Conservation (phyloP, 768 basidiomycete species). For the Auricularia cornea region DNA sequence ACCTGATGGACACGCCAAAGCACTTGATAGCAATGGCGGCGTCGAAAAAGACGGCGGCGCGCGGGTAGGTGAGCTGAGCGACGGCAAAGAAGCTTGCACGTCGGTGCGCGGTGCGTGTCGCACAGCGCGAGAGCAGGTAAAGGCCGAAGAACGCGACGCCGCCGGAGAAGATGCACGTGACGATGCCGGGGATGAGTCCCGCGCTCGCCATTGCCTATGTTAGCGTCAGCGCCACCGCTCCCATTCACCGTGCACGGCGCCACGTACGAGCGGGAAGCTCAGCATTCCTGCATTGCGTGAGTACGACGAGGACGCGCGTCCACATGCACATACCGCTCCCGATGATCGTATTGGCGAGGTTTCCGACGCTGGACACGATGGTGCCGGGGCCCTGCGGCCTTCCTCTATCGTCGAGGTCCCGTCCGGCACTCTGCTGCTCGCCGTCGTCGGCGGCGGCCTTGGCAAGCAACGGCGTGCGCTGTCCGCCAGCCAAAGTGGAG, state of each 20-base stretch:
- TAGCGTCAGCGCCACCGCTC: background rate
- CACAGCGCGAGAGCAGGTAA: slow-evolving; percentile 81
- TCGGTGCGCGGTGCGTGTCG: slow-evolving; percentile 63
- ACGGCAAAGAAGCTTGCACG: slow-evolving; percentile 78
- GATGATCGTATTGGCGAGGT: slow-evolving; percentile 84
- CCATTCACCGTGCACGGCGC: background rate
- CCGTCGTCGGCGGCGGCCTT: slow-evolving; percentile 33
- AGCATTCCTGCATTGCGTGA: slow-evolving; percentile 74
- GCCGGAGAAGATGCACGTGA: slow-evolving; percentile 82
- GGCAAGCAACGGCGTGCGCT: slow-evolving; percentile 21
- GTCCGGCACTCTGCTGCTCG: slow-evolving; percentile 23
- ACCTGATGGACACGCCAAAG: slow-evolving; percentile 93
- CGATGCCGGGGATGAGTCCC: slow-evolving; percentile 81
- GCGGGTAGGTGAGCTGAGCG: slow-evolving; percentile 81
- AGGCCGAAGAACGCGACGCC: slow-evolving; percentile 72
- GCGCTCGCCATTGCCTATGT: slow-evolving; percentile 79
- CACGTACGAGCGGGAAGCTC: slow-evolving; percentile 70
- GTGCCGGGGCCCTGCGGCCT: slow-evolving; percentile 53
- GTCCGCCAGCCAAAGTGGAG: background rate
- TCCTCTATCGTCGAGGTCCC: slow-evolving; percentile 8
- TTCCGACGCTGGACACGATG: slow-evolving; percentile 62
- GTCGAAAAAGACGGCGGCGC: slow-evolving; percentile 82
- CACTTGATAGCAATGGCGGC: slow-evolving; percentile 93
- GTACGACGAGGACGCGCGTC: too few relatives aligned
- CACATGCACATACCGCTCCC: slow-evolving; percentile 65